phyloP scores from a whole-genome alignment of 2,329 filamentous ascomycete species.

The Ilyonectria sp. region DNA sequence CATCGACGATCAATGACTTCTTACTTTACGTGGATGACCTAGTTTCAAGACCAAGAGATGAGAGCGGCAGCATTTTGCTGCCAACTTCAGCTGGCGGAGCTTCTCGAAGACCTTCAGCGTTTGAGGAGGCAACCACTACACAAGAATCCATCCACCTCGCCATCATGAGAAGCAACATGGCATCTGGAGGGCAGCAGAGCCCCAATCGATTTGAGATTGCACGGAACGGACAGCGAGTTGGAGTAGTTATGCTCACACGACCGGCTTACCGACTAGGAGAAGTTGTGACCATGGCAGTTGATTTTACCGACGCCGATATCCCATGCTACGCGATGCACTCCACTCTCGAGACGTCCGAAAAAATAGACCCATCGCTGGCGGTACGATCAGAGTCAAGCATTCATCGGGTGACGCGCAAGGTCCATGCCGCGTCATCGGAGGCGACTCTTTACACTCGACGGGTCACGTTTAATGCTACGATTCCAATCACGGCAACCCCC shows the following conservation, averaged over 20 bases:
- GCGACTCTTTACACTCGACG: constrained; percentile 86
- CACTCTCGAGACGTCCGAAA: constrained; percentile 89
- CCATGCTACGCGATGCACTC: constrained; percentile 89
- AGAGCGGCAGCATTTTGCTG: constrained; percentile 72
- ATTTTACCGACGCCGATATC: constrained; percentile 84
- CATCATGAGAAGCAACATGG: constrained; percentile 85
- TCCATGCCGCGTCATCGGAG: constrained; percentile 84
- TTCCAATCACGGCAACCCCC: constrained; percentile 87
- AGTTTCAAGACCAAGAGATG: constrained; percentile 71
- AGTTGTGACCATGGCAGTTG: constrained; percentile 85
- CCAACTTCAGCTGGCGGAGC: constrained; percentile 77
- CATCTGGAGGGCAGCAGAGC: constrained; percentile 79
- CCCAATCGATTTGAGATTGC: constrained; percentile 97
- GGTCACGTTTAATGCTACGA: constrained; percentile 85
- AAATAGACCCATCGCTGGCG: constrained; percentile 84
- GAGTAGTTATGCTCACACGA: constrained; percentile 88
- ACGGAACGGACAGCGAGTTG: constrained; percentile 91
- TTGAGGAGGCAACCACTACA: constrained; percentile 72
- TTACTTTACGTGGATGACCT: constrained; percentile 84
- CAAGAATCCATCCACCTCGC: constrained; percentile 93
- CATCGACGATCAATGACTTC: constrained; percentile 75
- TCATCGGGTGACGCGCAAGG: constrained; percentile 86
- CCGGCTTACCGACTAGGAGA: constrained; percentile 93
- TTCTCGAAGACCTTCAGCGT: constrained; percentile 69
- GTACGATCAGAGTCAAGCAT: constrained; percentile 89